Evolutionary conservation across 371 early-diverging fungal species (phyloP).

Genomic region (Mucor indicus): DNA sequence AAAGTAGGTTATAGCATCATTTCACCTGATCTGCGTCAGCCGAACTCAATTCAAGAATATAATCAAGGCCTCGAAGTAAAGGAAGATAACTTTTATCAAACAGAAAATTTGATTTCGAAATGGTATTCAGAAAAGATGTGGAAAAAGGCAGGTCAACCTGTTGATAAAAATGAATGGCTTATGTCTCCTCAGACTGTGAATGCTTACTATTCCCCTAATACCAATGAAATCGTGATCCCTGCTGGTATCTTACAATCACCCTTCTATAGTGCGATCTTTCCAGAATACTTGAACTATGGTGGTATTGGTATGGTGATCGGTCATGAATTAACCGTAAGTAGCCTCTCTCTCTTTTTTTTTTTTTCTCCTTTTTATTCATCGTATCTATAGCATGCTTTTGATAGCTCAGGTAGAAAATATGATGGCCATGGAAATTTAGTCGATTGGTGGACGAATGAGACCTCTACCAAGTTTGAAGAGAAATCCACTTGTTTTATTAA

Average conservation of each 20-base stretch:
- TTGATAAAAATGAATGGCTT: slow-evolving; percentile 36
- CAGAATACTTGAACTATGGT: slow-evolving; percentile 60
- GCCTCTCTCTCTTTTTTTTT: not conserved
- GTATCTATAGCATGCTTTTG: slow-evolving; percentile 40
- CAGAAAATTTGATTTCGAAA: slow-evolving; percentile 20
- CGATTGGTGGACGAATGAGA: slow-evolving; percentile 65
- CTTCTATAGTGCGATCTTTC: slow-evolving; percentile 34
- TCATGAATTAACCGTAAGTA: slow-evolving; percentile 60
- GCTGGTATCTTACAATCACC: slow-evolving; percentile 58
- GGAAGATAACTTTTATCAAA: slow-evolving; percentile 44
- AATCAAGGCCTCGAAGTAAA: slow-evolving; percentile 32
- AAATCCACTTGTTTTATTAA: slow-evolving; percentile 57
- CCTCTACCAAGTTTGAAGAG: slow-evolving; percentile 43
- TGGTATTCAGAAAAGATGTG: slow-evolving; percentile 31
- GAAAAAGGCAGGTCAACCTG: slow-evolving; percentile 32
- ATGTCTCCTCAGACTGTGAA: slow-evolving; percentile 56
- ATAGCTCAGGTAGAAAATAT: slow-evolving; percentile 48
- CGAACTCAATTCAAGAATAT: slow-evolving; percentile 39
- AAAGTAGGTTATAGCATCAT: slow-evolving; percentile 52
- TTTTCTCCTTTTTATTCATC: not conserved
- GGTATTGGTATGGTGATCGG: slow-evolving; percentile 58
- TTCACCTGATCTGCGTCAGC: slow-evolving; percentile 47
- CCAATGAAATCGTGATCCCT: slow-evolving; percentile 49
- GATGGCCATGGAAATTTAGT: slow-evolving; percentile 34
- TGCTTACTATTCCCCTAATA: slow-evolving; percentile 27